Conservation (phyloP, 192 early-diverging fungal genomes). For the Coemansia biformis region DNA sequence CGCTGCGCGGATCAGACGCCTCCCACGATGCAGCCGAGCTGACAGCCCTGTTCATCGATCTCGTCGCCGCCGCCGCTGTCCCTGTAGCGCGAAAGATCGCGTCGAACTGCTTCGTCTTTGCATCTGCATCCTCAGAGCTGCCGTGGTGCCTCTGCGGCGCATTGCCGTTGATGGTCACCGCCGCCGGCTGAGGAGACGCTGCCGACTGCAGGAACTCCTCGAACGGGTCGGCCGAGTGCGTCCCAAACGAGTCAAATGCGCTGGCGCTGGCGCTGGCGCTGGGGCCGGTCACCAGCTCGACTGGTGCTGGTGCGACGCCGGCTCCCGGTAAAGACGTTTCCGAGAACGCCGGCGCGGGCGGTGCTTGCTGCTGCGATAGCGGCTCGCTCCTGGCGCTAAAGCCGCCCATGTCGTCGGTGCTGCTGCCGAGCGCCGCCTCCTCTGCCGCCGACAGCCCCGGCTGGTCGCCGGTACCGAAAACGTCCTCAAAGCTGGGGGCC, state of each 20-base stretch:
- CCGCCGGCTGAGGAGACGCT: constrained; percentile 5
- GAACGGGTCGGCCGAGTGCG: constrained; percentile 40
- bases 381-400: constrained; percentile 4
- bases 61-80: neutral
- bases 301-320: too few species aligned
- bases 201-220: constrained; percentile 40
- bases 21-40: constrained; percentile 7
- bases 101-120: constrained; percentile 11
- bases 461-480: constrained; percentile 37
- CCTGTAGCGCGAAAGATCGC: constrained; percentile 4
- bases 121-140: too few species aligned
- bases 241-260: constrained; percentile 47
- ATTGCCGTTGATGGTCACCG: neutral
- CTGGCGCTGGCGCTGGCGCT: constrained; percentile 12
- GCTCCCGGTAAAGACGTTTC: too few species aligned
- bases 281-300: constrained; percentile 1
- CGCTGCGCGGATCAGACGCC: constrained; percentile 34
- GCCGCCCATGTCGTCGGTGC: constrained; percentile 2
- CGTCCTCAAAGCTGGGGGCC: constrained; percentile 47
- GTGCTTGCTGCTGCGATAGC: constrained; percentile 11
- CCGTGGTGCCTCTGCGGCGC: neutral
- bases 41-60: constrained; percentile 3
- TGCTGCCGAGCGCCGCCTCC: constrained; percentile 14
- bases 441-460: constrained; percentile 10
- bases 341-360: constrained; percentile 21